phyloP scores from a whole-genome alignment of 306 rosid genomes.

The Spatholobus suberectus region DNA sequence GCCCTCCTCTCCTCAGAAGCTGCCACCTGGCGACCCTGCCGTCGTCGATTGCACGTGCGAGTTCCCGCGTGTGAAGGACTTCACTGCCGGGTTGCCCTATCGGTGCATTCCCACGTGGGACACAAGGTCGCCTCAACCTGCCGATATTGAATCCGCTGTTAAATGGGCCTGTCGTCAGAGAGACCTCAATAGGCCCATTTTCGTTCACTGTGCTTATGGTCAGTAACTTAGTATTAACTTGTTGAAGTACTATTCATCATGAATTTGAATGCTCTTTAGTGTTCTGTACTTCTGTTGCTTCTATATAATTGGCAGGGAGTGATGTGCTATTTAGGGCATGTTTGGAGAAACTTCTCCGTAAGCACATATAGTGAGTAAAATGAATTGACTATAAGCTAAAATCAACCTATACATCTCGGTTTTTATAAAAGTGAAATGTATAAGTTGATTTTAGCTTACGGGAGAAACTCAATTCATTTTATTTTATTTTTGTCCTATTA shows the following conservation, averaged over 20 bases:
- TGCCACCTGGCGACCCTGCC: slow-evolving; percentile 90
- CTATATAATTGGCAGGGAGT: background rate
- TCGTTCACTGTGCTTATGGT: slow-evolving; percentile 95
- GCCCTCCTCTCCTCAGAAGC: slow-evolving; percentile 70
- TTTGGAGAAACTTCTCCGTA: too few relatives aligned
- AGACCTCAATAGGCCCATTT: slow-evolving; percentile 70
- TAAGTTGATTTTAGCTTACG: too few relatives aligned
- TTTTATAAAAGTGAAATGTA: too few relatives aligned
- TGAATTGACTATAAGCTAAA: too few relatives aligned
- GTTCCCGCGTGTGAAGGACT: slow-evolving; percentile 63
- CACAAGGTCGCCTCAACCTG: slow-evolving; percentile 73
- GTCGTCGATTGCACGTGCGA: slow-evolving; percentile 91
- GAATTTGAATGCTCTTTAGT: too few relatives aligned
- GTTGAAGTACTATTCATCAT: too few relatives aligned
- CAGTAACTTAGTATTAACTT: background rate
- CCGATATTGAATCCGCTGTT: slow-evolving; percentile 73
- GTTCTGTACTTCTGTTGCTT: background rate
- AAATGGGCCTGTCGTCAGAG: slow-evolving; percentile 82
- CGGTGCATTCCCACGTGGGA: slow-evolving; percentile 91
- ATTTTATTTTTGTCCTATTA: too few relatives aligned
- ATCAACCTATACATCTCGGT: background rate
- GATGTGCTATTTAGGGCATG: too few relatives aligned
- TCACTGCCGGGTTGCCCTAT: slow-evolving; percentile 58
- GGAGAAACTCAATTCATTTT: too few relatives aligned
- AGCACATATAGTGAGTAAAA: too few relatives aligned